Conservation (phyloP, 192 early-diverging fungal genomes). For the Linnemannia zychae region DNA sequence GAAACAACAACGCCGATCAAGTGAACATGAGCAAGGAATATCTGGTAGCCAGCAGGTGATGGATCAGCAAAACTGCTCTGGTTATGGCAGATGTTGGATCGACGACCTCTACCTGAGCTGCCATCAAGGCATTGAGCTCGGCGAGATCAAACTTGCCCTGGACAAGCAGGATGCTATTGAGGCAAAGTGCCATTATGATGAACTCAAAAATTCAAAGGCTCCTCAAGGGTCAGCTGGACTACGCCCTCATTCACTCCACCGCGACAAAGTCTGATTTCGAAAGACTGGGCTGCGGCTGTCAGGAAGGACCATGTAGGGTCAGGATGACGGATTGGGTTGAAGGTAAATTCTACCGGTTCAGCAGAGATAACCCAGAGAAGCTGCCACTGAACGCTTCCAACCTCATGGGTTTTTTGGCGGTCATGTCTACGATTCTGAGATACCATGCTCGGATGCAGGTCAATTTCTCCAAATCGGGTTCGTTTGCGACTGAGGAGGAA, state of each 20-base stretch:
- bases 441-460: neutral
- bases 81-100: slow-evolving; percentile 4
- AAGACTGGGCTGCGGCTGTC: neutral
- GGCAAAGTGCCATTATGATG: neutral
- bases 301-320: neutral
- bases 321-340: neutral
- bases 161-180: neutral
- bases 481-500: neutral
- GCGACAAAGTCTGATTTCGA: neutral
- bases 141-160: neutral
- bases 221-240: neutral
- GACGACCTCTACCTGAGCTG: slow-evolving; percentile 1
- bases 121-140: neutral
- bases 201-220: neutral
- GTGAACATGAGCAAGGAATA: neutral
- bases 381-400: neutral
- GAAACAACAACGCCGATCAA: neutral
- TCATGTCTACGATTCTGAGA: neutral
- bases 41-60: neutral
- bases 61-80: neutral
- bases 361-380: neutral
- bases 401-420: neutral
- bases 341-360: neutral
- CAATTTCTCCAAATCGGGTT: neutral
- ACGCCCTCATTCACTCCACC: neutral